Base-by-base conservation (phyloP, 768 basidiomycete genomes). In the Naganishia onofrii region DNA sequence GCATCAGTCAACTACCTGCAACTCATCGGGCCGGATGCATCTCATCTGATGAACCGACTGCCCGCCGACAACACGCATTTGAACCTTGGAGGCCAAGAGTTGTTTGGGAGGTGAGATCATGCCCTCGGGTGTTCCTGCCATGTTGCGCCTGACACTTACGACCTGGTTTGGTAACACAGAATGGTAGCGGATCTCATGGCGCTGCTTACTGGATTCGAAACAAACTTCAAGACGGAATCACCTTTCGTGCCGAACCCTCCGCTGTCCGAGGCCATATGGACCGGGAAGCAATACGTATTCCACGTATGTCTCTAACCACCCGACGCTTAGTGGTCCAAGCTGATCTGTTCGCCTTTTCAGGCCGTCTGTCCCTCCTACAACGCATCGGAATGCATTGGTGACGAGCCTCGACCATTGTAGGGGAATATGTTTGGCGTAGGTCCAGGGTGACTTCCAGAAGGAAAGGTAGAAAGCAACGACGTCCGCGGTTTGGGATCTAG, bases 291-390 rank as follows among this genome's bases (percentile, higher is more conserved):
- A 54, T 69, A 69, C 48, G 58, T 69, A 1, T 46, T 26, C 23
- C 28, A 56, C 6, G 68, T 69, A 29, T 31, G 67, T 44, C 13
- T 36, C 34, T 7, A 21, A 17, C 38, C n/a, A 10, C 17, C 17
- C 5, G 21, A 10, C 21, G 34, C 21, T 38, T 0, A 23, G 15
- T 26, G n/a, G 34, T 5, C 36, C 13, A 31, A 23, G 68, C 68
- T 69, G 56, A 69, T 44, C 12, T 12, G 9, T 17, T 23, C 10
- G 21, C 9, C 17, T 4, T n/a, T 19, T 26, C 29, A 69, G 68
- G 68, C 68, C 10, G 31, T 69, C 23, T 69, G 68, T 44, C 68
- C 68, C 17, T 57, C 55, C 2, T 69, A 69, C 68, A 69, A 69
- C 53, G 68, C 68, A 3, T 57, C 56, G 0, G 68, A 69, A 17